Percentiles rank a stretch among this genome's conserved stretches.
Conservation (phyloP, 371 early-diverging fungal species). For the Mortierella sp. region DNA sequence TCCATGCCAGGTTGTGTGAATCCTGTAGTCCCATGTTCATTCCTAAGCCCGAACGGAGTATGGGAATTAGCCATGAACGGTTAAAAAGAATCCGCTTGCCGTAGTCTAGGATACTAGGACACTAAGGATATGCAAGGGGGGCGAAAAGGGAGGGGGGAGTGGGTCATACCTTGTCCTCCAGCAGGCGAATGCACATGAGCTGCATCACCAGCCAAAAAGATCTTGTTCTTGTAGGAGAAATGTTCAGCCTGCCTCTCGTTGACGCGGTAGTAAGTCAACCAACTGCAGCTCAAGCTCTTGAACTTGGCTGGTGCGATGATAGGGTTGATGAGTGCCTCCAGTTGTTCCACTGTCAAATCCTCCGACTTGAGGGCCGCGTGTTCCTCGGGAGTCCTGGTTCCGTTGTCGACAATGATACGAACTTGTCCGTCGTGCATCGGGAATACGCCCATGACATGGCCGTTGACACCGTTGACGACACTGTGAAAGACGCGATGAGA, state of each 20-base stretch:
- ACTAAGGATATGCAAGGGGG: no score
- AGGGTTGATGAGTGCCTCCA: slow-evolving; percentile 4
- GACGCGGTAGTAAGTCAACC: slow-evolving; percentile 41
- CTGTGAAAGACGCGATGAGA: no score
- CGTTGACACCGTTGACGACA: slow-evolving; percentile 18
- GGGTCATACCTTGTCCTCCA: slow-evolving; percentile 47
- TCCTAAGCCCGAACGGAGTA: slow-evolving; percentile 7
- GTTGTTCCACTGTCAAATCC: slow-evolving; percentile 15
- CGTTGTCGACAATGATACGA: slow-evolving; percentile 38
- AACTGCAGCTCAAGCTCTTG: slow-evolving; percentile 9
- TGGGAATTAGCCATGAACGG: no score
- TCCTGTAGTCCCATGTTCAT: slow-evolving; percentile 52
- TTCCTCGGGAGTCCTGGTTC: slow-evolving; percentile 28
- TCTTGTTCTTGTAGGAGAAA: slow-evolving; percentile 22
- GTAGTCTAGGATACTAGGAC: no score
- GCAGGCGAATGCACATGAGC: slow-evolving; percentile 57
- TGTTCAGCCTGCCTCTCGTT: slow-evolving; percentile 40
- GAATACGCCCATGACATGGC: slow-evolving; percentile 11
- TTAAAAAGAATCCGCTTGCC: no score
- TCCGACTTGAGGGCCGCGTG: slow-evolving; percentile 15
- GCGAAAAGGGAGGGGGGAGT: no score
- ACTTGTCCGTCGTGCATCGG: slow-evolving; percentile 21
- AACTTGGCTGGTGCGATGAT: slow-evolving; percentile 21
- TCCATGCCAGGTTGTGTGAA: slow-evolving; percentile 46
- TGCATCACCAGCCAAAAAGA: slow-evolving; percentile 58